Evolutionary conservation across 805 yeast species (phyloP), one percentile per base, ranked within the genome.

Genomic region (Candida khao-thaluensis): DNA sequence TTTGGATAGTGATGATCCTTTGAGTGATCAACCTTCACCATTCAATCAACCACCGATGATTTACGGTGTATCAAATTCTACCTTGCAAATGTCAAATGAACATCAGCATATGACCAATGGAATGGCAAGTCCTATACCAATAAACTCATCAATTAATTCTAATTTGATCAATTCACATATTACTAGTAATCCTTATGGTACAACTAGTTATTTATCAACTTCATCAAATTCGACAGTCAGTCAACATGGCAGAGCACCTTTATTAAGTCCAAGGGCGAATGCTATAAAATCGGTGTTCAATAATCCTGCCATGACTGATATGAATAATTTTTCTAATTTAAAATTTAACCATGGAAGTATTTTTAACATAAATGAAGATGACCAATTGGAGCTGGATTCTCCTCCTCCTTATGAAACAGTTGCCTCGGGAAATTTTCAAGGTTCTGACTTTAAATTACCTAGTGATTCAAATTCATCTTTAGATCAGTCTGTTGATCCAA

Each of bases 231-330:
- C 44, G 3, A 21, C 10, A 3, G 25, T 39, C 4, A 14, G 21
- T 10, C 35, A 23, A 11, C 8, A 1, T 29, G 28, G 28, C 6
- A 16, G 17, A 12, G 32, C 36, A 22, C 56, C 58, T 5, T 45
- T 63, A 27, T 37, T 47, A 16, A 62, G 69, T 17, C 69, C 71
- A 1, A 45, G 63, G 28, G 71, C 69, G 1, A 54, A 56, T 29
- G 73, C 73, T 12, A 69, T 69, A 35, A 66, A 60, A 43, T 59
- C 59, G 43, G 72, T 68, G 2, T 69, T 69, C 47, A 65, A 63
- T 46, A 69, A 67, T 37, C 72, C 71, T 1, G 73, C 71, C 1
- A 66, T 69, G 72, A 51, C 56, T 48, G 50, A 51, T 8, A 40
- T 67, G 22, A 46, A 54, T 3, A 56, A 54, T 2, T 42, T 68